Percentiles rank a stretch among this genome's conserved stretches.
phyloP scores from a whole-genome alignment of 2,329 filamentous ascomycete genomes.

The Penicillium sp. region DNA sequence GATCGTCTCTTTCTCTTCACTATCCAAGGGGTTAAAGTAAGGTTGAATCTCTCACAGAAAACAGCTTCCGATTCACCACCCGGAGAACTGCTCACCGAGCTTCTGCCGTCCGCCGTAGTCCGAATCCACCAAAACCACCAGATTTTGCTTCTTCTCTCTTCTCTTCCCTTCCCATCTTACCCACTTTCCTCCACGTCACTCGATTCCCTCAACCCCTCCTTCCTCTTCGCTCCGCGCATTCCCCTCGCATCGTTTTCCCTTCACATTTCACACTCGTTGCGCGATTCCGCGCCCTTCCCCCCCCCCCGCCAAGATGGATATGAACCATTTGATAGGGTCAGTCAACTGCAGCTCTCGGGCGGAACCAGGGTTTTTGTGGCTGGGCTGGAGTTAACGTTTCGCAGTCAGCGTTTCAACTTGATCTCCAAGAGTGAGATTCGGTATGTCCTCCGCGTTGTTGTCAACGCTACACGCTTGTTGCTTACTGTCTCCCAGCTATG shows the following conservation, averaged over 20 bases:
- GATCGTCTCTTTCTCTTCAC: background rate
- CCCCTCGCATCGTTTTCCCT: conserved; percentile 32
- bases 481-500: conserved; percentile 71
- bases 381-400: conserved; percentile 45
- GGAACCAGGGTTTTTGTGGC: conserved; percentile 42
- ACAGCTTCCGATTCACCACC: conserved; percentile 21
- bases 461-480: conserved; percentile 25
- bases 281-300: conserved; percentile 37
- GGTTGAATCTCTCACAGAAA: conserved; percentile 21
- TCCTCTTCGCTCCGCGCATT: conserved; percentile 28
- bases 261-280: conserved; percentile 38
- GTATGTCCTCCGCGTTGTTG: conserved; percentile 59
- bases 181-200: conserved; percentile 32
- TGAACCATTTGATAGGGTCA: conserved; percentile 59
- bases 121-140: conserved; percentile 41
- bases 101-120: conserved; percentile 42
- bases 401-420: conserved; percentile 89
- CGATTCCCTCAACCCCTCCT: conserved; percentile 29
- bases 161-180: conserved; percentile 33
- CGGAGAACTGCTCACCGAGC: conserved; percentile 40
- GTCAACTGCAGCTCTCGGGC: conserved; percentile 39
- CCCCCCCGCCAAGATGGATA: conserved; percentile 50
- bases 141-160: conserved; percentile 37
- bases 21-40: background rate
- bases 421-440: conserved; percentile 98